Evolutionary conservation across 495 filamentous ascomycete genomes (phyloP), one percentile per base, ranked within the genome.

Genomic region (Penicillium angulare): DNA sequence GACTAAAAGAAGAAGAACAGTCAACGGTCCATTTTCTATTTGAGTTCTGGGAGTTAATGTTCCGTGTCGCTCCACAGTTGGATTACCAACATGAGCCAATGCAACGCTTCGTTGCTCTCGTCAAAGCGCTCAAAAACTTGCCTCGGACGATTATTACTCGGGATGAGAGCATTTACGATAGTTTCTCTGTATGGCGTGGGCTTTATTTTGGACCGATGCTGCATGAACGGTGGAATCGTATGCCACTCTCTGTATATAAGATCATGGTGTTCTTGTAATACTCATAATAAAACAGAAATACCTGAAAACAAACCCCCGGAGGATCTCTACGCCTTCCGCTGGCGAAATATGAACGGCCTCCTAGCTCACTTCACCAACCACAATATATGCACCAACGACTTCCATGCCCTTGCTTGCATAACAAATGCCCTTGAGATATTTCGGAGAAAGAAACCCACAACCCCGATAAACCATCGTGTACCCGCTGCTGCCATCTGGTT

Each of bases 21-120:
- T 35, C 33, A 35, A 35, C 33, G 5, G 33, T 16, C n/a, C 15
- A 16, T 35, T 35, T 35, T 35, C 33, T 35, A 17, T 17, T 35
- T 35, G 33, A 35, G n/a, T 35, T 35, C 33, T 35, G 33, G 33
- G 33, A 35, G 33, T 35, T 35, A 35, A 35, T 35, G 33, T 35
- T 35, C 33, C 18, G 33, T 16, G 18, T 35, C 33, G 33, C 33
- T 16, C 33, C 33, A 35, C 33, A 35, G 33, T 35, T 35, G n/a
- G 33, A 35, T 35, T 35, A 35, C 33, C 33, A 35, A 35, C 33
- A 35, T 35, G 33, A 35, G 33, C 33, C 33, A 35, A 35, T 35
- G 33, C 33, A 35, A 16, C 33, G 33, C 33, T 35, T 35, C 33
- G 18, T 35, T 35, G 9, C 33, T 35, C 33, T 35, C 33, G 33